Evolutionary conservation across 2,329 filamentous ascomycete genomes (phyloP).

Genomic region (Pseudofabraea citricarpa): DNA sequence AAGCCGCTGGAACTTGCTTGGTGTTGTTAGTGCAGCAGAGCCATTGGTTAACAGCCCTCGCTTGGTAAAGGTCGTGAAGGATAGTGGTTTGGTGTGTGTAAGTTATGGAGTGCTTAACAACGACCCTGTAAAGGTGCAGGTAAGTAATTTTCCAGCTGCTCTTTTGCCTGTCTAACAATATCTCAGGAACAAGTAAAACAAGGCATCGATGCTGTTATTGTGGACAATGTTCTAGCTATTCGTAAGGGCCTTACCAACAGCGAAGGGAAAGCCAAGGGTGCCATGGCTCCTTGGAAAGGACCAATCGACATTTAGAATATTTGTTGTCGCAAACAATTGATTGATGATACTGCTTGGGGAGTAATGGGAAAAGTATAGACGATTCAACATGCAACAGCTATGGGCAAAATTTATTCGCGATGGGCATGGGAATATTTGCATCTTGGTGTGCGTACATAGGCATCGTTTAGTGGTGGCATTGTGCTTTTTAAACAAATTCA

Average conservation of each 20-base stretch:
- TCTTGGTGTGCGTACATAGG: too few relatives aligned
- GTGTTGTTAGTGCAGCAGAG: slow-evolving; percentile 84
- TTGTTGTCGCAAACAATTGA: too few relatives aligned
- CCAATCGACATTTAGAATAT: not conserved
- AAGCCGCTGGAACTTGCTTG: slow-evolving; percentile 88
- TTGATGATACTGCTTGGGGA: too few relatives aligned
- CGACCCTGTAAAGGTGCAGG: slow-evolving; percentile 77
- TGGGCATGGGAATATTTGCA: too few relatives aligned
- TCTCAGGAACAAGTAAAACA: slow-evolving; percentile 78
- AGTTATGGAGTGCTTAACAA: slow-evolving; percentile 93
- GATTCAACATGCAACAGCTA: too few relatives aligned
- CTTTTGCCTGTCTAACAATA: too few relatives aligned
- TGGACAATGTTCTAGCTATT: slow-evolving; percentile 90
- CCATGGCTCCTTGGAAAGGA: not conserved
- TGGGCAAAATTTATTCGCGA: too few relatives aligned
- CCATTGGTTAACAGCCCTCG: slow-evolving; percentile 85
- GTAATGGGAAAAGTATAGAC: too few relatives aligned
- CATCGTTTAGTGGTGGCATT: too few relatives aligned
- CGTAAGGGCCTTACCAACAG: slow-evolving; percentile 66
- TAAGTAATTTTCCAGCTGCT: slow-evolving; percentile 39
- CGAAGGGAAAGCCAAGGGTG: not conserved
- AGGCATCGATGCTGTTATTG: slow-evolving; percentile 96
- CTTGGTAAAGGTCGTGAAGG: slow-evolving; percentile 88
- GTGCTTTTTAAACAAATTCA: too few relatives aligned
- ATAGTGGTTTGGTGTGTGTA: slow-evolving; percentile 88